Conservation (phyloP, 2,329 filamentous ascomycete species). For the Diaporthe velutina region DNA sequence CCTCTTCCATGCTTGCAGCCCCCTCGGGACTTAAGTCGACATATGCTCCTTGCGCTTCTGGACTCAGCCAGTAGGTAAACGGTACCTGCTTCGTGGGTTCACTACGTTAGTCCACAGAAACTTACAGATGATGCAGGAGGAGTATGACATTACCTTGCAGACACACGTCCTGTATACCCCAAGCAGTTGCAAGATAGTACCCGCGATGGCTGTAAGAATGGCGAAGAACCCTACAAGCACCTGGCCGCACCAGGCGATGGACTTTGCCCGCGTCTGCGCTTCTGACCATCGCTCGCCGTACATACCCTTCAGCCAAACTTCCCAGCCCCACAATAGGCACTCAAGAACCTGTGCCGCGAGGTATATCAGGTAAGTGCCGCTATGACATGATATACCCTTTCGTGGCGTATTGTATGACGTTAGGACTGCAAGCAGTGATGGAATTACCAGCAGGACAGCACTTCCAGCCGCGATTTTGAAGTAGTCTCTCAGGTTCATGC, state of each 20-base stretch:
- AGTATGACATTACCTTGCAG: constrained; percentile 36
- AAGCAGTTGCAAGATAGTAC: constrained; percentile 45
- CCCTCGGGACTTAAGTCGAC: constrained; percentile 47
- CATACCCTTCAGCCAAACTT: constrained; percentile 44
- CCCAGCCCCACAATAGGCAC: constrained; percentile 48
- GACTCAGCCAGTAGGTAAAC: constrained; percentile 35
- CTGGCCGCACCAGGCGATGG: constrained; percentile 48
- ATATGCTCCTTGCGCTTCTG: constrained; percentile 41
- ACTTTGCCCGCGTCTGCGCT: constrained; percentile 44
- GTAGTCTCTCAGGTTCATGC: background rate
- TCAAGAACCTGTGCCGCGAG: constrained; percentile 47
- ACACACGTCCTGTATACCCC: constrained; percentile 44
- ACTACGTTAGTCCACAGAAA: background rate
- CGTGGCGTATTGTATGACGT: constrained; percentile 49
- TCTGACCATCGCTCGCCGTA: constrained; percentile 47
- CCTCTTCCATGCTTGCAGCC: constrained; percentile 41
- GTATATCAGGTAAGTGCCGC: constrained; percentile 44
- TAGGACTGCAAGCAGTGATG: constrained; percentile 50
- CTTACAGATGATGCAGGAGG: rapidly evolving
- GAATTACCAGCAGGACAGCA: constrained; percentile 13
- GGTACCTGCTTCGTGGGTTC: constrained; percentile 33
- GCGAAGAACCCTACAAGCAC: constrained; percentile 48
- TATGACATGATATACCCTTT: constrained; percentile 44
- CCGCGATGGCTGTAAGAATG: constrained; percentile 49
- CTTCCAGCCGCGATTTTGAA: background rate